phyloP scores from a whole-genome alignment of 768 basidiomycete species.

The Kwoniella sp. region DNA sequence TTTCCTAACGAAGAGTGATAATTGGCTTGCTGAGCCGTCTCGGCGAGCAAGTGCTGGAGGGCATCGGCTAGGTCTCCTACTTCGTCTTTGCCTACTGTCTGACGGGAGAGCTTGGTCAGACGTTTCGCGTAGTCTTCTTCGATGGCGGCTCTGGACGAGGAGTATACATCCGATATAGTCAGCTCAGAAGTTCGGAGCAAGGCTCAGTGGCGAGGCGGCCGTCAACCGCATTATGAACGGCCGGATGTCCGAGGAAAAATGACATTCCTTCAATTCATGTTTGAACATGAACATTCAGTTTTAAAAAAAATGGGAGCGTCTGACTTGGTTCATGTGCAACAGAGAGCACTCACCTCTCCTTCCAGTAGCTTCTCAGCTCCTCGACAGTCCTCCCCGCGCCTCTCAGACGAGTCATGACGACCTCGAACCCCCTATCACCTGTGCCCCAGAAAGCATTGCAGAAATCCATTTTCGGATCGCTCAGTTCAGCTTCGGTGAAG shows the following conservation, averaged over 20 bases:
- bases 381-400: slow-evolving; percentile 84
- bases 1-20: slow-evolving; percentile 74
- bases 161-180: no score
- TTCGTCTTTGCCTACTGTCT: slow-evolving; percentile 80
- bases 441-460: slow-evolving; percentile 97
- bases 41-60: slow-evolving; percentile 74
- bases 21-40: slow-evolving; percentile 79
- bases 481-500: slow-evolving; percentile 70
- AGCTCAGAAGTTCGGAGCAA: no score
- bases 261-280: neutral
- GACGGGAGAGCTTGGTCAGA: slow-evolving; percentile 74
- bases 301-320: no score
- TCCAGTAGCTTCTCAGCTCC: slow-evolving; percentile 84
- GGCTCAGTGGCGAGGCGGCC: no score
- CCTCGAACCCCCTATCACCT: slow-evolving; percentile 84
- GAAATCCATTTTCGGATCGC: slow-evolving; percentile 71
- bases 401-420: slow-evolving; percentile 81
- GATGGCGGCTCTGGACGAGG: slow-evolving; percentile 68
- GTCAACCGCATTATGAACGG: no score
- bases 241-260: neutral
- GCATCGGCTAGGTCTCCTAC: slow-evolving; percentile 84
- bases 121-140: slow-evolving; percentile 95
- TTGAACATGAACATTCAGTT: no score
- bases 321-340: no score
- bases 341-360: slow-evolving; percentile 88